Conservation (phyloP, 2,329 filamentous ascomycete genomes). For the Colletotrichum eleusines region DNA sequence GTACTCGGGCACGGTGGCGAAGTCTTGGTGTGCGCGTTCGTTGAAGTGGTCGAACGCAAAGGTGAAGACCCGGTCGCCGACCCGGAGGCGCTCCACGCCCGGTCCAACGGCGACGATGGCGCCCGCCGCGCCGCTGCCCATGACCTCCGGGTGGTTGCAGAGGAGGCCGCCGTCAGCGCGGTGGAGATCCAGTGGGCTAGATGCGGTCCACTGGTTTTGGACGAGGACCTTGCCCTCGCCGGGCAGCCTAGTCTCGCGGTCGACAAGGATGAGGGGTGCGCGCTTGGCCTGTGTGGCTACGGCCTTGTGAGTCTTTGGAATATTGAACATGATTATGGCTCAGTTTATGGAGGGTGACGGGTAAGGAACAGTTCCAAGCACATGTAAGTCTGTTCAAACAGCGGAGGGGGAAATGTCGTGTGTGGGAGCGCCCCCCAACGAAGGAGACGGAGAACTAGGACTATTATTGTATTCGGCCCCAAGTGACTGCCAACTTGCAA, state of each 20-base stretch:
- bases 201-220: slow-evolving; percentile 69
- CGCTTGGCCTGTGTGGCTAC: slow-evolving; percentile 44
- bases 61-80: slow-evolving; percentile 69
- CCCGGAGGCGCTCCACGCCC: slow-evolving; percentile 48
- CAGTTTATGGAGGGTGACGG: not conserved
- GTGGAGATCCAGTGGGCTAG: slow-evolving; percentile 72
- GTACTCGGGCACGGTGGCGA: slow-evolving; percentile 63
- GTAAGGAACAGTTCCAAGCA: too few relatives aligned
- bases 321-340: slow-evolving; percentile 27
- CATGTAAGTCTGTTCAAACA: not conserved
- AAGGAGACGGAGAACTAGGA: not conserved
- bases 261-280: slow-evolving; percentile 45
- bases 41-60: slow-evolving; percentile 63
- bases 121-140: slow-evolving; percentile 66
- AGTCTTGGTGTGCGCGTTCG: slow-evolving; percentile 68
- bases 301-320: slow-evolving; percentile 46
- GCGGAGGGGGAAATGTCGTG: not conserved
- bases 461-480: not conserved
- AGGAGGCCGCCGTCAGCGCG: slow-evolving; percentile 70
- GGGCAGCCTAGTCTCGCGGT: slow-evolving; percentile 49
- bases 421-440: not conserved
- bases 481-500: not conserved
- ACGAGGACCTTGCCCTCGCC: slow-evolving; percentile 64
- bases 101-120: slow-evolving; percentile 64
- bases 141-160: slow-evolving; percentile 61